Base-by-base conservation (phyloP, 176 grass and related monocot species). In the Phragmites australis region DNA sequence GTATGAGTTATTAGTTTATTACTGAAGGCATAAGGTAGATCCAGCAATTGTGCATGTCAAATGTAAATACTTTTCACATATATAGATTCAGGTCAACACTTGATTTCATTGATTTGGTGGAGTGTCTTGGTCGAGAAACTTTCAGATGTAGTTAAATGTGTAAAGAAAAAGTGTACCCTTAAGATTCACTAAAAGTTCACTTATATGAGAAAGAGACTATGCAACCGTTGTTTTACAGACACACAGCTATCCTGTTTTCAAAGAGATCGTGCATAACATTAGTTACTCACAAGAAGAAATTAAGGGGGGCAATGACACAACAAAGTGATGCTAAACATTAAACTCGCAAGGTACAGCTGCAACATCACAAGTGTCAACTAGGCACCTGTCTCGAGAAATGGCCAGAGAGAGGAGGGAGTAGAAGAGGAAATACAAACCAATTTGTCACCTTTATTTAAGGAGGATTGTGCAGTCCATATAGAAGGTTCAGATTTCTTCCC, bases 401-500 rank as follows among this genome's bases (percentile, higher is more conserved):
- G 29, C 73, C 9, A 6, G 63, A 50, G 62, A 46, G 41, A 39
- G 41, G 27, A 64, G 75, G 30, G 10, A 46, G 59, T n/a, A 27
- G 53, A 31, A 62, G 32, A 51, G 43, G 31, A 78, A 42, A 52
- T 18, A 29, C 75, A 74, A 78, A 26, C 74, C 46, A 77, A 61
- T 70, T 61, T 63, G 13, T 1, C 47, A 31, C 55, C 54, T 71
- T 78, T 78, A 85, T 71, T 77, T 78, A 71, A n/a, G 42, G 12
- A 29, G 65, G 49, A 25, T 21, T 53, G 55, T 63, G 65, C 65
- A 62, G 12, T 21, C 54, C 7, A 22, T 52, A 70, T n/a, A 66
- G 69, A 83, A 74, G 58, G 37, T 66, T 83, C 49, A 74, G 69
- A 63, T 31, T 58, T 75, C 58, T n/a, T 50, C 31, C 66, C 50